Evolutionary conservation across 2,329 filamentous ascomycete species (phyloP).

Genomic region (Aureobasidium subglaciale): DNA sequence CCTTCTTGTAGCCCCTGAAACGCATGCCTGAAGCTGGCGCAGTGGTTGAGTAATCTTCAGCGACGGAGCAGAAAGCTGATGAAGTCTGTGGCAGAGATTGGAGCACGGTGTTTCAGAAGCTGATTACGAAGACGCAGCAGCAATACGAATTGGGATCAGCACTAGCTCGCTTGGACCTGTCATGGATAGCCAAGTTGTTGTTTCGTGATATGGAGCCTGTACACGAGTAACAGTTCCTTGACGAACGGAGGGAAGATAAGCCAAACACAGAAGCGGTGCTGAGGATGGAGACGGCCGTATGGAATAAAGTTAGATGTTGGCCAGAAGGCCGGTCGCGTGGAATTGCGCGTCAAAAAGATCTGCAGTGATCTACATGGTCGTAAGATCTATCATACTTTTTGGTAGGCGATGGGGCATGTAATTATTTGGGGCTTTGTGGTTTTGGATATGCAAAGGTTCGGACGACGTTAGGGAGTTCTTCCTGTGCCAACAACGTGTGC

Average conservation of each 20-base stretch:
- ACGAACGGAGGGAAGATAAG: not conserved
- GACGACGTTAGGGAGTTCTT: not conserved
- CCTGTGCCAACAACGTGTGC: not conserved
- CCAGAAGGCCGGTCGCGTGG: conserved; percentile 9
- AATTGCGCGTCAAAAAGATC: conserved; percentile 8
- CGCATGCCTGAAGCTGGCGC: not conserved
- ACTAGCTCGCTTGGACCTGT: not conserved
- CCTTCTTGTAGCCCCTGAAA: not conserved
- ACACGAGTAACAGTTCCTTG: not conserved
- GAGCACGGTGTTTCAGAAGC: not conserved
- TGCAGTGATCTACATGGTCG: conserved; percentile 1
- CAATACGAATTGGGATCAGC: conserved; percentile 1
- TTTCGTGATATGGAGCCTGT: not conserved
- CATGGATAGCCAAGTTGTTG: not conserved
- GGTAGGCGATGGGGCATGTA: not conserved
- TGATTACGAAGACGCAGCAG: not conserved
- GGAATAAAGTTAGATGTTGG: not conserved
- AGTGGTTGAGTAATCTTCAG: too few relatives aligned
- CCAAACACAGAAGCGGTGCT: not conserved
- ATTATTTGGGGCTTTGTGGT: too few relatives aligned
- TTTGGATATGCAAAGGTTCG: too few relatives aligned
- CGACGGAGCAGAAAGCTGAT: too few relatives aligned
- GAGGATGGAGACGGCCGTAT: not conserved
- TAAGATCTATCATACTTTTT: not conserved
- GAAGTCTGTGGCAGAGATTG: not conserved